Evolutionary conservation across 148 eudicot species (phyloP).

Genomic region (Rhododendron mucronatum): DNA sequence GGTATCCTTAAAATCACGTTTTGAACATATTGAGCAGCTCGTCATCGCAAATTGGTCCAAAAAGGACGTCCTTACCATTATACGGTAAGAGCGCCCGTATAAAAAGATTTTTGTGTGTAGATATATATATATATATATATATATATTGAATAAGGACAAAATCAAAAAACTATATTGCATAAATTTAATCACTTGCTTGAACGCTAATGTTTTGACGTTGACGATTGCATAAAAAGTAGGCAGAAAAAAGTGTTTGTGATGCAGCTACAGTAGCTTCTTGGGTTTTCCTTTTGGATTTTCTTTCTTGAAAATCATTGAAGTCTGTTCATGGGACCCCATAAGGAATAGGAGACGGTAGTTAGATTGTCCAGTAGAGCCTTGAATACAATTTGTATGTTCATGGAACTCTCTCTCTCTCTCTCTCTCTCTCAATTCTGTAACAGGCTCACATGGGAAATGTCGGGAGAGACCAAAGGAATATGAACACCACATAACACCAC

Average conservation of each 20-base stretch:
- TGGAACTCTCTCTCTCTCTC: background rate
- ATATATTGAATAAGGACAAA: no score
- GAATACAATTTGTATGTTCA: background rate
- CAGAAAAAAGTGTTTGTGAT: background rate
- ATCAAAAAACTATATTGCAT: no score
- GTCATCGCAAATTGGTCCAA: no score
- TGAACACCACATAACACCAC: constrained; percentile 6
- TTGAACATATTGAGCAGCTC: no score
- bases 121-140: no score
- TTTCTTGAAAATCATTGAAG: background rate
- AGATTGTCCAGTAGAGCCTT: background rate
- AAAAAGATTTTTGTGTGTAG: no score
- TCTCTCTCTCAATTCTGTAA: background rate
- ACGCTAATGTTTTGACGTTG: background rate
- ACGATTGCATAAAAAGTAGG: background rate
- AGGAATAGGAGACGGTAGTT: background rate
- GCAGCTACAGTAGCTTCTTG: background rate
- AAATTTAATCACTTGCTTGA: no score
- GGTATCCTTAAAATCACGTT: no score
- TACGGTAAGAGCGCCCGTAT: no score
- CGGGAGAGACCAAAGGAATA: constrained; percentile 9
- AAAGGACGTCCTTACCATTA: no score
- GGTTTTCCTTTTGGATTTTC: constrained; percentile 5
- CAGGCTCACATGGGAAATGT: constrained; percentile 11
- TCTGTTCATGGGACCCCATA: background rate